A percentile compares a stretch with the other conserved stretches of the same genome.
Evolutionary conservation across 2,329 filamentous ascomycete genomes (phyloP).

Genomic region (Podosphaera xanthii): DNA sequence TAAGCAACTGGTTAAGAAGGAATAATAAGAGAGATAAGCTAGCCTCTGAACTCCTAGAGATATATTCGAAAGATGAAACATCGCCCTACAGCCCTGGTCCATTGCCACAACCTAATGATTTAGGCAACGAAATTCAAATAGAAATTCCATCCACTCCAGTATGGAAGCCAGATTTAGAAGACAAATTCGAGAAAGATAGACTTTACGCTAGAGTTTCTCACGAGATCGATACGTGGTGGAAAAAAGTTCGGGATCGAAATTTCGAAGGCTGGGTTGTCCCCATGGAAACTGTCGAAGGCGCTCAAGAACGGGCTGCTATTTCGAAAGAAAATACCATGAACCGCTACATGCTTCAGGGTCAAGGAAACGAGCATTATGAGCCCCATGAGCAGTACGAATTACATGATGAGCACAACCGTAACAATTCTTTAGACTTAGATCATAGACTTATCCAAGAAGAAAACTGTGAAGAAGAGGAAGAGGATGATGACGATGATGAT

Average conservation of each 20-base stretch:
- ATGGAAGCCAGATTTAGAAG: slow-evolving; percentile 21
- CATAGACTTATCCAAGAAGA: slow-evolving; percentile 19
- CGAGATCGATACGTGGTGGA: slow-evolving; percentile 44
- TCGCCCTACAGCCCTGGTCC: slow-evolving; percentile 15
- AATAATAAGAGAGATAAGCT: slow-evolving; percentile 35
- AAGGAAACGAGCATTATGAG: slow-evolving; percentile 20
- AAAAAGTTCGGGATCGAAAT: slow-evolving; percentile 34
- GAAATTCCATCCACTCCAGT: slow-evolving; percentile 13
- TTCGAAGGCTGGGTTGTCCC: slow-evolving; percentile 32
- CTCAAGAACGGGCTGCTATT: slow-evolving; percentile 30
- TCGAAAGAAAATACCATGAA: slow-evolving; percentile 36
- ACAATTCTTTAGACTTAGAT: slow-evolving; percentile 25
- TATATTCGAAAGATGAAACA: slow-evolving; percentile 23
- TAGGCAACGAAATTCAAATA: slow-evolving; percentile 1
- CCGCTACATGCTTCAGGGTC: slow-evolving; percentile 18
- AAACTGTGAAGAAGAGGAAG: slow-evolving; percentile 32
- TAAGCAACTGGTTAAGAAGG: slow-evolving; percentile 37
- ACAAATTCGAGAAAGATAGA: slow-evolving; percentile 35
- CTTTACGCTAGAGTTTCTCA: slow-evolving; percentile 37
- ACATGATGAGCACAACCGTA: slow-evolving; percentile 15
- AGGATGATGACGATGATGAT: slow-evolving; percentile 50
- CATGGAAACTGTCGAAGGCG: slow-evolving; percentile 38
- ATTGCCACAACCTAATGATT: slow-evolving; percentile 8
- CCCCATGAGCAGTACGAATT: slow-evolving; percentile 28
- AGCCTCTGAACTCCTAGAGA: slow-evolving; percentile 28